A percentile compares a stretch with the other conserved stretches of the same genome.
Evolutionary conservation across 2,329 filamentous ascomycete genomes (phyloP).

Genomic region (Paecilomyces fulvus): DNA sequence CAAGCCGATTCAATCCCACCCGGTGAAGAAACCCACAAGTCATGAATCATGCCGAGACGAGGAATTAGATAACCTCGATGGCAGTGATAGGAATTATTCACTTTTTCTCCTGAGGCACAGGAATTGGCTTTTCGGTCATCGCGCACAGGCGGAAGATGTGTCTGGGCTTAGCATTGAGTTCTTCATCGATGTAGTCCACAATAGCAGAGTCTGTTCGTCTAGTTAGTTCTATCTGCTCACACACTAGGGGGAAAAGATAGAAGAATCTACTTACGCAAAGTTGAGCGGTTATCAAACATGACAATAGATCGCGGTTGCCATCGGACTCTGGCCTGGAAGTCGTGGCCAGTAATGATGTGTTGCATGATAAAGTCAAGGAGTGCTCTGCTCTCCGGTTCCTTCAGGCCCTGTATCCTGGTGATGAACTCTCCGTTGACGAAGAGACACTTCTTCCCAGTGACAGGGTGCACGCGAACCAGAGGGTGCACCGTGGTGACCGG

Average conservation of each 20-base stretch:
- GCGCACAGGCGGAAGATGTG: constrained; percentile 45
- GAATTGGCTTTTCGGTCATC: constrained; percentile 43
- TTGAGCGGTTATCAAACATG: constrained; percentile 42
- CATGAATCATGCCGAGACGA: not conserved
- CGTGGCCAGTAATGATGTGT: constrained; percentile 39
- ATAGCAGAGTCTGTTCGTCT: constrained; percentile 38
- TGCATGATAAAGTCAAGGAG: constrained; percentile 42
- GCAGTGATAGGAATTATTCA: not conserved
- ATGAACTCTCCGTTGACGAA: constrained; percentile 44
- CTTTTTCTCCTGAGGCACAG: constrained; percentile 27
- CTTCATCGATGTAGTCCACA: constrained; percentile 41
- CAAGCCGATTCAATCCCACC: not conserved
- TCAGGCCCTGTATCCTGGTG: constrained; percentile 39
- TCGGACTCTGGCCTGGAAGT: constrained; percentile 40
- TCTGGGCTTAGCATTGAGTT: constrained; percentile 37
- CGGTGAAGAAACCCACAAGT: not conserved
- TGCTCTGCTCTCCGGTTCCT: constrained; percentile 38
- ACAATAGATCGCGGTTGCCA: constrained; percentile 45
- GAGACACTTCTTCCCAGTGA: constrained; percentile 41
- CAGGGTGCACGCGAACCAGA: constrained; percentile 40
- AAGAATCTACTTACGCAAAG: constrained; percentile 33
- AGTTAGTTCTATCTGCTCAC: not conserved
- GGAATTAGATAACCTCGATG: not conserved
- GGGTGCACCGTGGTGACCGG: constrained; percentile 38
- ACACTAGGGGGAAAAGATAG: not conserved